These are phyloP conservation scores for Alloteropsis semialata DNA, from an alignment of 176 grass and related monocot species.

Conservation along the genomic window DNA sequence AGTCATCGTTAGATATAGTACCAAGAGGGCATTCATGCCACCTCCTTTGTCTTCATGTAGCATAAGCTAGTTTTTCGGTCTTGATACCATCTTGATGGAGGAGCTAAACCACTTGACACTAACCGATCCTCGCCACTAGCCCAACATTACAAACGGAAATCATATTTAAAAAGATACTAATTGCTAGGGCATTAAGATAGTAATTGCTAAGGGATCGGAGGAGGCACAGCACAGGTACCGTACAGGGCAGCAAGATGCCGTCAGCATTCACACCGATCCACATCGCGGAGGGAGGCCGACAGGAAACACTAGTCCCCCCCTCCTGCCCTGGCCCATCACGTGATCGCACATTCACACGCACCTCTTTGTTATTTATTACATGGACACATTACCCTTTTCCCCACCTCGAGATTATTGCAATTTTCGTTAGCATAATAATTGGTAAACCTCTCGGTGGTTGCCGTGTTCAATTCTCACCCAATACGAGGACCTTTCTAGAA, in stretches of 20 bases:
- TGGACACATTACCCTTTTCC: background rate
- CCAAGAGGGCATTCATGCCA: background rate
- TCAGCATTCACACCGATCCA: background rate
- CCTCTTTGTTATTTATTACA: background rate
- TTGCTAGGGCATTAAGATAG: background rate
- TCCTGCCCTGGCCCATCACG: conserved; percentile 8
- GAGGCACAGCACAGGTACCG: background rate
- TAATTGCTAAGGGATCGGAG: background rate
- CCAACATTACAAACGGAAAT: background rate
- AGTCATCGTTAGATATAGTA: background rate
- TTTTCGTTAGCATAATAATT: accelerated
- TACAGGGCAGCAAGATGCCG: background rate
- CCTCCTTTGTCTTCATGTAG: background rate
- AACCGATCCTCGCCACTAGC: background rate
- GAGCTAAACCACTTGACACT: background rate
- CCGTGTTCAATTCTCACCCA: background rate
- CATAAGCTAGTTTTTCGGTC: background rate
- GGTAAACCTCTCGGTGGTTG: background rate
- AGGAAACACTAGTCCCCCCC: background rate
- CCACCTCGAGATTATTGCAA: background rate
- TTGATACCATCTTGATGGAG: background rate
- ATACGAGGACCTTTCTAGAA: conserved; percentile 17
- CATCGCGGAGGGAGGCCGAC: background rate
- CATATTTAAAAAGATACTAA: background rate
- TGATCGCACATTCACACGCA: background rate